These are phyloP conservation scores for Fusarium sp. DNA, from an alignment of 2,329 filamentous ascomycete species.

Conservation along the genomic window DNA sequence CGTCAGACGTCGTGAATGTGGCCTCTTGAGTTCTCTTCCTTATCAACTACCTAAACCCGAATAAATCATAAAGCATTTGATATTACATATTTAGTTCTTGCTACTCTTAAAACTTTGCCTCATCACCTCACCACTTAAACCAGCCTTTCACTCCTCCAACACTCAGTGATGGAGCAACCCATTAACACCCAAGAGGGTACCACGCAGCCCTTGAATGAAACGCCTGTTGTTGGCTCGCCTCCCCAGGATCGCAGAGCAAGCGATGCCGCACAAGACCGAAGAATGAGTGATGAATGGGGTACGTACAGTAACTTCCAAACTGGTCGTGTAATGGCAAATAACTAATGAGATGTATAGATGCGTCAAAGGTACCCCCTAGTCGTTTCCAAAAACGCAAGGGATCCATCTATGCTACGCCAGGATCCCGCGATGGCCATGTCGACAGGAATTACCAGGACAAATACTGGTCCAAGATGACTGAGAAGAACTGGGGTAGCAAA, in stretches of 20 bases:
- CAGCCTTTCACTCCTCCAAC: not conserved
- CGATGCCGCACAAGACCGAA: slow-evolving; percentile 49
- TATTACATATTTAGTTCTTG: not conserved
- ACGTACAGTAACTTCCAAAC: slow-evolving; percentile 36
- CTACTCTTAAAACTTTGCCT: not conserved
- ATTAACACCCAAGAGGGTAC: slow-evolving; percentile 43
- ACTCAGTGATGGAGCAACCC: slow-evolving; percentile 42
- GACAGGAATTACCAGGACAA: slow-evolving; percentile 69
- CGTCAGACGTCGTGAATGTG: not conserved
- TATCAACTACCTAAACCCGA: not conserved
- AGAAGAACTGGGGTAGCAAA: slow-evolving; percentile 60
- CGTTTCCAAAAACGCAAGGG: slow-evolving; percentile 78
- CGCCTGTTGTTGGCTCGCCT: slow-evolving; percentile 44
- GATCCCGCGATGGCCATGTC: slow-evolving; percentile 73
- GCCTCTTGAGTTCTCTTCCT: not conserved
- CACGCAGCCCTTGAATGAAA: slow-evolving; percentile 49
- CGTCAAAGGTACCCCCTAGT: slow-evolving; percentile 74
- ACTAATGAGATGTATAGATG: slow-evolving; percentile 59
- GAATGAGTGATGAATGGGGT: slow-evolving; percentile 64
- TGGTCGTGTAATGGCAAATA: not conserved
- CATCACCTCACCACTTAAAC: not conserved
- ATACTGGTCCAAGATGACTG: slow-evolving; percentile 70
- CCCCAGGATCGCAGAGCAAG: slow-evolving; percentile 36
- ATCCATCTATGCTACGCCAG: slow-evolving; percentile 75
- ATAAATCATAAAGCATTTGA: not conserved